phyloP scores from a whole-genome alignment of 805 yeast genomes.

The Zygoascus biomembranicola region DNA sequence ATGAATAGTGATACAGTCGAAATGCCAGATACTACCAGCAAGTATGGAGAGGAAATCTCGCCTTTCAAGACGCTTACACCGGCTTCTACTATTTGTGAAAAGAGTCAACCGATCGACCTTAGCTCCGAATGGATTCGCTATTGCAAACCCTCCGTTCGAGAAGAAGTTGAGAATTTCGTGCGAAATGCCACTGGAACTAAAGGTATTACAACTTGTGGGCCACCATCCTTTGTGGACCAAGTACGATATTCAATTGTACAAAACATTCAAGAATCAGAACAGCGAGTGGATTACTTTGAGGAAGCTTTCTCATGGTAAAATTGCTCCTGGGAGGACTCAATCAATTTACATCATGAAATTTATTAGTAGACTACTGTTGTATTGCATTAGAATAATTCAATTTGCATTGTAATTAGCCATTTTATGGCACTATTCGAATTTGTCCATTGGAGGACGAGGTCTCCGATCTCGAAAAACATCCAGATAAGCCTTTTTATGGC shows the following conservation, averaged over 20 bases:
- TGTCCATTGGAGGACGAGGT: too few relatives aligned
- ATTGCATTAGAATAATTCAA: too few relatives aligned
- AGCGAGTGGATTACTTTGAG: constrained; percentile 28
- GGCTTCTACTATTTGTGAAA: background rate
- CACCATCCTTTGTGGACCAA: constrained; percentile 46
- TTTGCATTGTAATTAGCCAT: too few relatives aligned
- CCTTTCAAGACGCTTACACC: background rate
- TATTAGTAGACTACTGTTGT: too few relatives aligned
- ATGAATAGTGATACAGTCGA: background rate
- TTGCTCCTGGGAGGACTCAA: too few relatives aligned
- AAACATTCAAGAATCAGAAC: constrained; percentile 3
- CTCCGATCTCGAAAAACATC: too few relatives aligned
- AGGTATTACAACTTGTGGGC: constrained; percentile 52
- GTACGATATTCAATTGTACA: constrained; percentile 36
- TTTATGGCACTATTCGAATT: too few relatives aligned
- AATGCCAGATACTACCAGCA: background rate
- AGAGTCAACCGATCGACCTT: background rate
- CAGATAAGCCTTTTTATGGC: too few relatives aligned
- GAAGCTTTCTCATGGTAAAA: constrained; percentile 30
- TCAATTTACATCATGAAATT: too few relatives aligned
- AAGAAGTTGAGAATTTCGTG: constrained; percentile 9
- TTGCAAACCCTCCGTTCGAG: constrained; percentile 8
- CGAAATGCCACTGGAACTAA: constrained; percentile 29
- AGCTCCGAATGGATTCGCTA: background rate
- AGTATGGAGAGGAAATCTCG: background rate